A percentile compares a stretch with the other conserved stretches of the same genome.
Evolutionary conservation across 495 filamentous ascomycete species (phyloP).

Genomic region (Penicillium ochrochloron): DNA sequence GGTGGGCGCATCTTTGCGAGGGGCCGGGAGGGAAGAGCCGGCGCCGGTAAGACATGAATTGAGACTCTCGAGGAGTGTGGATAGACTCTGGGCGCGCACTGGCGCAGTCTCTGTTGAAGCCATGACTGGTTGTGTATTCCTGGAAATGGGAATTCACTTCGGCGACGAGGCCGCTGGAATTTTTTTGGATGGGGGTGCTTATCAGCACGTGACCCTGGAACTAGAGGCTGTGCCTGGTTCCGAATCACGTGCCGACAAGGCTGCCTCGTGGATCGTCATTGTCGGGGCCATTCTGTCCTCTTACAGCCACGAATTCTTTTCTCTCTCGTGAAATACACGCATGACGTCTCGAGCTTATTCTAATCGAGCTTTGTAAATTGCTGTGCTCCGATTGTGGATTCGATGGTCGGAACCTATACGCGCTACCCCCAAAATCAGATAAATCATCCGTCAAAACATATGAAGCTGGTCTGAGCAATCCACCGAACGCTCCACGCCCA

Average conservation of each 20-base stretch:
- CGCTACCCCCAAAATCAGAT: not conserved
- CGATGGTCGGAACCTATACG: not conserved
- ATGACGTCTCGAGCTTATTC: not conserved
- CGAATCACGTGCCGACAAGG: conserved; percentile 15
- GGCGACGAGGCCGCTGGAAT: conserved; percentile 26
- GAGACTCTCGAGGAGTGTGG: conserved; percentile 65
- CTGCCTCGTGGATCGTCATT: conserved; percentile 16
- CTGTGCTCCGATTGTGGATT: conserved; percentile 8
- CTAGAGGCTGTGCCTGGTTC: not conserved
- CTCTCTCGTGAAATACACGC: not conserved
- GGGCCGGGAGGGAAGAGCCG: conserved; percentile 62
- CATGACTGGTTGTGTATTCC: conserved; percentile 26
- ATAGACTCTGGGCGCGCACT: conserved; percentile 39
- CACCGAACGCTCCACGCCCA: conserved; percentile 26
- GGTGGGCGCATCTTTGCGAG: conserved; percentile 37
- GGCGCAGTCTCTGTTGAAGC: conserved; percentile 33
- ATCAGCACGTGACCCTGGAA: conserved; percentile 44
- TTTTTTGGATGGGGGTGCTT: conserved; percentile 37
- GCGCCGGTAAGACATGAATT: conserved; percentile 66
- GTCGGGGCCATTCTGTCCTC: conserved; percentile 22
- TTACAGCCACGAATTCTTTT: conserved; percentile 4
- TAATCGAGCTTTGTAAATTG: conserved; percentile 1
- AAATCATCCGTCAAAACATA: conserved; percentile 11
- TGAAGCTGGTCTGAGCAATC: conserved; percentile 22
- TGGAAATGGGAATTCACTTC: not conserved